Evolutionary conservation across 2,329 filamentous ascomycete species (phyloP), one percentile per base, ranked within the genome.

Genomic region (Botrytis deweyae): DNA sequence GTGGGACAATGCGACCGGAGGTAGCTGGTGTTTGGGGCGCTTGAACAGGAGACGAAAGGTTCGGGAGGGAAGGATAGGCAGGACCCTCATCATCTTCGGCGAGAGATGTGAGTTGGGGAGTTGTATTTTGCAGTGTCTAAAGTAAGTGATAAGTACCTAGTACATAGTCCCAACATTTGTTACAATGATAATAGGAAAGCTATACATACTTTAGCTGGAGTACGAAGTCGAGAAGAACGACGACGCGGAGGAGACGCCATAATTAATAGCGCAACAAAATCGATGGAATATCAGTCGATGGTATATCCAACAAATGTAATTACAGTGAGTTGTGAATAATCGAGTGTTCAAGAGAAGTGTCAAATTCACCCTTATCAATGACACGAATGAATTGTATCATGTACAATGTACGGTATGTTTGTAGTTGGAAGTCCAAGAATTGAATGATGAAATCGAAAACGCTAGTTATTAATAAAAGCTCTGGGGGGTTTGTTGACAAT

Each of bases 1-100:
- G 85, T 38, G 93, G 92, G 84, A 92, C 92, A 77, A 92, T 84
- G 9, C 90, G 87, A 6, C 90, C 89, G 22, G 87, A 88, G 58
- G 89, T 88, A 59, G 86, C 87, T 8, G 94, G 94, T 1, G 92
- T 91, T 74, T 76, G 76, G 40, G 81, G 81, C 64, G 76, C 74
- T 33, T 76, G 49, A 36, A 78, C 78, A 44, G 79, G 79, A 40
- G 78, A 78, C 22, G 73, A 75, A 42, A 78, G 74, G 25, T 76
- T 64, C 70, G 79, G 75, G 40, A 78, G 77, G 62, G 74, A 77
- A 42, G 75, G 74, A 36, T 70, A 61, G 22, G 67, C 73, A 38
- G 78, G 76, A 49, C 77, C 77, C 62, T 81, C 80, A 66, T 82
- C 79, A 70, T 75, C 77, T 70, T 81, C 80, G n/a, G 74, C 75